Conservation (phyloP, 225 moss, liverwort and hornwort genomes). For the Bryoerythrophyllum caledonicum region DNA sequence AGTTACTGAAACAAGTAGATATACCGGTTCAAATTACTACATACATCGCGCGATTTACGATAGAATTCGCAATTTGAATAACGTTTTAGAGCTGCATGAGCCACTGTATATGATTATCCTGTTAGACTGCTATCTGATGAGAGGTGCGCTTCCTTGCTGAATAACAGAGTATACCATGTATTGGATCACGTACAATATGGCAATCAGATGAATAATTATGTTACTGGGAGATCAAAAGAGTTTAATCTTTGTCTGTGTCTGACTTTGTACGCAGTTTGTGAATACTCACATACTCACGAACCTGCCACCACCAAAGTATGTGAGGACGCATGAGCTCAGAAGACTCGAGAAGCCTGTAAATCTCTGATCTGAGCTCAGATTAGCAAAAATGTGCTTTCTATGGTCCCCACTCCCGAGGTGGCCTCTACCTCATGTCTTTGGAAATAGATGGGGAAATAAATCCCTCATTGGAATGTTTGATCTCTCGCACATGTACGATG, state of each 20-base stretch:
- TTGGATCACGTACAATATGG: neutral
- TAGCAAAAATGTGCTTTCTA: too few relatives aligned
- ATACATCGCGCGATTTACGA: neutral
- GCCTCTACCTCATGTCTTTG: too few relatives aligned
- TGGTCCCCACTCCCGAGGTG: too few relatives aligned
- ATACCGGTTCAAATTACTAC: neutral
- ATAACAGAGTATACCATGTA: neutral
- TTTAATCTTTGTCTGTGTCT: constrained; percentile 5
- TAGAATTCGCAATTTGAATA: neutral
- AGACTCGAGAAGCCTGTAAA: too few relatives aligned
- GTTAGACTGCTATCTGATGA: too few relatives aligned
- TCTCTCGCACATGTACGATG: too few relatives aligned
- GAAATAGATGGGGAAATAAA: too few relatives aligned
- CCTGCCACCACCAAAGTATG: too few relatives aligned
- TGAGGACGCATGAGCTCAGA: neutral
- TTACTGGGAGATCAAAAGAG: neutral
- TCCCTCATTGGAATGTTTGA: too few relatives aligned
- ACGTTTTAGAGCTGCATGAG: neutral
- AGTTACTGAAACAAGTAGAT: neutral
- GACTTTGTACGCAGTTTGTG: constrained; percentile 38
- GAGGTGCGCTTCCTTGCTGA: neutral
- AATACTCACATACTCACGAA: constrained; percentile 1
- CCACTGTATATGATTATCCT: too few relatives aligned
- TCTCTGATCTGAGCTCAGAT: too few relatives aligned
- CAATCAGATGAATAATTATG: constrained; percentile 34